phyloP scores from a whole-genome alignment of 73 alveolate species.

The Breviolum minutum region DNA sequence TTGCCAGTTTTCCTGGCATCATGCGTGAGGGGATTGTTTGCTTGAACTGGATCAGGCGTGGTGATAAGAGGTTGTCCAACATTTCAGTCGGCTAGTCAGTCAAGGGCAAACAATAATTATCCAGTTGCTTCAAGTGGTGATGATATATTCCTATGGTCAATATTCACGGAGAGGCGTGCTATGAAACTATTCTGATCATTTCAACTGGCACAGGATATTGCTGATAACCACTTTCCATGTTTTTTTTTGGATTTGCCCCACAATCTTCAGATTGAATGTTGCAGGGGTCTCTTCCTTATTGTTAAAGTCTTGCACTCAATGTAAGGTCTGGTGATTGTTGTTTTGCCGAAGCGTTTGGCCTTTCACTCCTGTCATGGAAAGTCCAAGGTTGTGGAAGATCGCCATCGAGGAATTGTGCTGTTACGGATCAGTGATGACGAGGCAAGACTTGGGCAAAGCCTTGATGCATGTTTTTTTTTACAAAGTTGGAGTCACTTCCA shows the following conservation, averaged over 20 bases:
- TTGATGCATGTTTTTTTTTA: neutral
- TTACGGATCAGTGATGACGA: conserved; percentile 77
- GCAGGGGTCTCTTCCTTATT: conserved; percentile 79
- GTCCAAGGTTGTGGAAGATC: conserved; percentile 72
- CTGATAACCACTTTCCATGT: too few relatives aligned
- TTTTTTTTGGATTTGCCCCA: too few relatives aligned
- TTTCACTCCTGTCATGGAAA: neutral
- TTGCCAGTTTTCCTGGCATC: conserved; percentile 91
- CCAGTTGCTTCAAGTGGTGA: too few relatives aligned
- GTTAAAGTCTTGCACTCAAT: conserved; percentile 21
- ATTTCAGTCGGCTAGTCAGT: neutral
- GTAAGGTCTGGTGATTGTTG: neutral
- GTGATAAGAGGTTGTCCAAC: neutral
- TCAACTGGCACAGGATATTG: too few relatives aligned
- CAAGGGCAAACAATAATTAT: neutral
- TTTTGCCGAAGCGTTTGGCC: neutral
- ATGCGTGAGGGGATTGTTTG: conserved; percentile 94
- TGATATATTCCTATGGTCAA: too few relatives aligned
- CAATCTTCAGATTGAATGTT: too few relatives aligned
- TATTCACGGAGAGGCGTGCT: too few relatives aligned
- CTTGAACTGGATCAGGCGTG: conserved; percentile 91
- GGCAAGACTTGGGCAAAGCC: neutral
- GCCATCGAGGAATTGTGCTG: conserved; percentile 65
- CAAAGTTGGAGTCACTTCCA: too few relatives aligned
- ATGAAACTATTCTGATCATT: too few relatives aligned